phyloP scores from a whole-genome alignment of 129 eudicot genomes.

The Gnaphalium uliginosum region DNA sequence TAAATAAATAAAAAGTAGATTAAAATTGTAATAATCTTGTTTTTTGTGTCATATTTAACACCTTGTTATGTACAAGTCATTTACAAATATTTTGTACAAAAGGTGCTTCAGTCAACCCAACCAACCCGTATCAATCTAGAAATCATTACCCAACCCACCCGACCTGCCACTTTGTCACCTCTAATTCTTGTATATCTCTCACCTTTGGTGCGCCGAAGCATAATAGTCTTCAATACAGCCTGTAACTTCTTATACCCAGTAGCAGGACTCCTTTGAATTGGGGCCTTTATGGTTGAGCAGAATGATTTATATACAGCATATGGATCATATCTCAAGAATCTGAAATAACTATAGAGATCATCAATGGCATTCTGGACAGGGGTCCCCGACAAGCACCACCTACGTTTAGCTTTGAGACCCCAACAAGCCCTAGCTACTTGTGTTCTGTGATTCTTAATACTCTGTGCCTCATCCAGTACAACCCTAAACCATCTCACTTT shows the following conservation, averaged over 20 bases:
- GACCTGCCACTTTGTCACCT: conserved; percentile 5
- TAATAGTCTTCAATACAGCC: conserved; percentile 90
- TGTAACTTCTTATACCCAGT: conserved; percentile 83
- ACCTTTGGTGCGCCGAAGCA: conserved; percentile 99
- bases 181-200: conserved; percentile 6
- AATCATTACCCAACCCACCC: not conserved
- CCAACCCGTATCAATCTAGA: not conserved
- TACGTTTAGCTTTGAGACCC: conserved; percentile 98
- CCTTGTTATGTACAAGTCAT: not conserved
- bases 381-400: conserved; percentile 99
- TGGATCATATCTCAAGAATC: conserved; percentile 89
- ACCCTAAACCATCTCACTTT: conserved; percentile 95
- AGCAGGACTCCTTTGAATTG: conserved; percentile 60
- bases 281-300: conserved; percentile 61
- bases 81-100: not conserved
- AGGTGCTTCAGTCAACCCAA: not conserved
- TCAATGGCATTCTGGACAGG: conserved; percentile 97
- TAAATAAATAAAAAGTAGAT: not conserved
- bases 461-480: conserved; percentile 96
- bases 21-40: not conserved
- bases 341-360: conserved; percentile 95
- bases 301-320: conserved; percentile 67
- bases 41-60: not conserved
- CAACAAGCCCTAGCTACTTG: conserved; percentile 99
- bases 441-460: conserved; percentile 86